phyloP scores from a whole-genome alignment of 441 rosid species.

The Syzygium syzygioides region DNA sequence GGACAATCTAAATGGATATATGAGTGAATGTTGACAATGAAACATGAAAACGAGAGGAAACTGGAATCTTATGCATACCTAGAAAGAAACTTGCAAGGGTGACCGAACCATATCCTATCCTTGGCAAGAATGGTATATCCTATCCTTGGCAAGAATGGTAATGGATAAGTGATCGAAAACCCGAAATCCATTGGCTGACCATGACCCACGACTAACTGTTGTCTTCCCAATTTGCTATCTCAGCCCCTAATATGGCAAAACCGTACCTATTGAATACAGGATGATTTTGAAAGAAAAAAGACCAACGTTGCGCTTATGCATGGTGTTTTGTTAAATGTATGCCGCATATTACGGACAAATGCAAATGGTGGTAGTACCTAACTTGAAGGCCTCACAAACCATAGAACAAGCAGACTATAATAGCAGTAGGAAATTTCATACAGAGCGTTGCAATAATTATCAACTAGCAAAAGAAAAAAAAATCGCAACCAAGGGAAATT shows the following conservation, averaged over 20 bases:
- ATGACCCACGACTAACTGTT: background rate
- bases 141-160: background rate
- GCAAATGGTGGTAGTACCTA: background rate
- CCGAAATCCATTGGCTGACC: background rate
- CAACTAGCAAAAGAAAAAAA: background rate
- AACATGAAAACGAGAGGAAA: background rate
- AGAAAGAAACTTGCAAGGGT: background rate
- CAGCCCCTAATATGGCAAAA: background rate
- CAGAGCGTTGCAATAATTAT: background rate
- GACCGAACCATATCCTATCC: background rate
- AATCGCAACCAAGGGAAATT: background rate
- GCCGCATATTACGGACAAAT: background rate
- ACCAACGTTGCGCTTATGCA: background rate
- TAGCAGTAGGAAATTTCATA: background rate
- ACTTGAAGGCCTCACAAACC: background rate
- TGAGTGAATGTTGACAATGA: background rate
- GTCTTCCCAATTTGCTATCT: background rate
- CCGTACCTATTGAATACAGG: background rate
- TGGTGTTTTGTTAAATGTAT: background rate
- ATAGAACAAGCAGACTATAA: background rate
- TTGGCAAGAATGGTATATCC: background rate
- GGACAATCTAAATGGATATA: background rate
- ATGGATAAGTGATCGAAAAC: background rate
- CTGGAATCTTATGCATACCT: background rate
- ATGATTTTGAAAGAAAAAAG: background rate